Evolutionary conservation across 2,329 filamentous ascomycete species (phyloP).

Genomic region (Arachnomyces sp.): DNA sequence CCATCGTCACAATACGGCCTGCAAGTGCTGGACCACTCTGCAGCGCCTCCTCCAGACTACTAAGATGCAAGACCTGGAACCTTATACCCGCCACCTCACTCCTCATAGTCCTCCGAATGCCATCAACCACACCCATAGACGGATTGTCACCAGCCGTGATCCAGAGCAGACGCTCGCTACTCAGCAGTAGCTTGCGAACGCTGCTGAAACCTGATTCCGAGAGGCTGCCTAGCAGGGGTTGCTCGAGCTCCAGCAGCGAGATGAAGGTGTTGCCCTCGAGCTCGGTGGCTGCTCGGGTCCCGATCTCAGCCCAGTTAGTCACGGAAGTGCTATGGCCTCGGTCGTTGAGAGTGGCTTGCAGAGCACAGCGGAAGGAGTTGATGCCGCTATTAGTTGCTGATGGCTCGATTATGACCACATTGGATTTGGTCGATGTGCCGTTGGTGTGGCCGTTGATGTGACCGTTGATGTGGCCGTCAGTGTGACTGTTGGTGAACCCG

Average conservation of each 20-base stretch:
- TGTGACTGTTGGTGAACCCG: too few species aligned
- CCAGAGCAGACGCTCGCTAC: slow-evolving; percentile 3
- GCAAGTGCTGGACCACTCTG: background rate
- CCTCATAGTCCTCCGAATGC: background rate
- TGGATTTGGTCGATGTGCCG: background rate
- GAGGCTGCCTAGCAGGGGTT: slow-evolving; percentile 1
- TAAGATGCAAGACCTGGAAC: slow-evolving; percentile 4
- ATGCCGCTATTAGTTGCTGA: background rate
- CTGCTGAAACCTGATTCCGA: slow-evolving; percentile 1
- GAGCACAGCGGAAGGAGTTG: background rate
- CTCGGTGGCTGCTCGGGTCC: background rate
- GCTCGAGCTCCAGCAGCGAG: slow-evolving; percentile 1
- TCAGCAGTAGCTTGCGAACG: background rate
- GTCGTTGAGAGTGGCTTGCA: background rate
- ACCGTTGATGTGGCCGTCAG: too few species aligned
- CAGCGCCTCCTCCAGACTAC: background rate
- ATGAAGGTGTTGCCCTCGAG: slow-evolving; percentile 2
- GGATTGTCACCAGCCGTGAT: background rate
- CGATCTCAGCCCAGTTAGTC: background rate
- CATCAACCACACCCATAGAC: background rate
- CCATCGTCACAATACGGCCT: background rate
- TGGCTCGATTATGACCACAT: slow-evolving; percentile 1
- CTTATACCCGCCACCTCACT: slow-evolving; percentile 1
- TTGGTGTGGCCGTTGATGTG: background rate
- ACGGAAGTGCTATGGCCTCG: background rate